Conservation (phyloP, 1,284 basidiomycete genomes). For the Pseudozyma sp. region DNA sequence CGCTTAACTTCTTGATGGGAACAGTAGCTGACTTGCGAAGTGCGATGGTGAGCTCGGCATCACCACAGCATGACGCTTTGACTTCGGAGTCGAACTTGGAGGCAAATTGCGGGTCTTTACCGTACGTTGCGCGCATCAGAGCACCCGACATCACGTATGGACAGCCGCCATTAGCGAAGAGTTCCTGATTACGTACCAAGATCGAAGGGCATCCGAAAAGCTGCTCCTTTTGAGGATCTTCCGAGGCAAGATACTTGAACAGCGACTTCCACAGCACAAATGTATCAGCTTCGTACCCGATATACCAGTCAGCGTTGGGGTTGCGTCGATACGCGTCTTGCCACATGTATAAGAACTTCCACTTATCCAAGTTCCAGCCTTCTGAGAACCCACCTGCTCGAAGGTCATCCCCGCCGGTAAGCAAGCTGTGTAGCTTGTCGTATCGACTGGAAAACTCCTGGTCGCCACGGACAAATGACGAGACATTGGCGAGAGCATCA, state of each 20-base stretch:
- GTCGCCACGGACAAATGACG: slow-evolving; percentile 11
- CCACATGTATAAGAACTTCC: slow-evolving; percentile 50
- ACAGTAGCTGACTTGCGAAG: slow-evolving; percentile 17
- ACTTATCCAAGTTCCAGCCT: slow-evolving; percentile 41
- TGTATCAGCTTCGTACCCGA: slow-evolving; percentile 45
- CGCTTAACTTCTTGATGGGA: slow-evolving; percentile 13
- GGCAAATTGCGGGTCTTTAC: slow-evolving; percentile 21
- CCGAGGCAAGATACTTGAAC: slow-evolving; percentile 22
- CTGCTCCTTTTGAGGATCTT: slow-evolving; percentile 17
- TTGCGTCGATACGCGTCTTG: slow-evolving; percentile 27
- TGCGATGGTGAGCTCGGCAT: slow-evolving; percentile 40
- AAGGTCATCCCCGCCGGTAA: slow-evolving; percentile 3
- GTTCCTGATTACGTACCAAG: slow-evolving; percentile 18
- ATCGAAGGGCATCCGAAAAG: slow-evolving; percentile 29
- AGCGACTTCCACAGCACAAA: slow-evolving; percentile 34
- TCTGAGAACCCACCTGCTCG: slow-evolving; percentile 2
- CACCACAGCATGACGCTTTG: slow-evolving; percentile 32
- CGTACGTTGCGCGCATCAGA: slow-evolving; percentile 33
- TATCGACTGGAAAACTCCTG: slow-evolving; percentile 17
- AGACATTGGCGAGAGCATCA: slow-evolving; percentile 38
- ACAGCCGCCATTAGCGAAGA: slow-evolving; percentile 40
- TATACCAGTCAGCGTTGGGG: slow-evolving; percentile 34
- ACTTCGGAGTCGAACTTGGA: slow-evolving; percentile 22
- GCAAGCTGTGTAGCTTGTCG: slow-evolving; percentile 13
- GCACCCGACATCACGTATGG: slow-evolving; percentile 36